A percentile compares a stretch with the other conserved stretches of the same genome.
Conservation (phyloP, 768 basidiomycete species). For the Boletus reticulatus region DNA sequence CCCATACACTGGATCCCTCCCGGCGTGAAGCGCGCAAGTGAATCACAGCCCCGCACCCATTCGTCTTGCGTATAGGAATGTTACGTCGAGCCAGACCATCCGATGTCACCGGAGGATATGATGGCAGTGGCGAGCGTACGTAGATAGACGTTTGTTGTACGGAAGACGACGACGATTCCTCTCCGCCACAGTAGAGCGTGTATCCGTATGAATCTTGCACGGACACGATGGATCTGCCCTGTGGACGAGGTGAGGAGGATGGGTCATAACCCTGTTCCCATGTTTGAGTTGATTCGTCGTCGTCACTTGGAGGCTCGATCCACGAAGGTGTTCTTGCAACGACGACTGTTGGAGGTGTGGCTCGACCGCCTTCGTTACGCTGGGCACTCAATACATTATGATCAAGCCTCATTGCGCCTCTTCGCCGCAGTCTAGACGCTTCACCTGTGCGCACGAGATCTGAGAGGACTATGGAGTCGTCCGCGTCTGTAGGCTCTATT, state of each 20-base stretch:
- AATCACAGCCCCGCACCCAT: constrained; percentile 63
- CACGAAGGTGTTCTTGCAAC: constrained; percentile 31
- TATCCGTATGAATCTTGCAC: constrained; percentile 27
- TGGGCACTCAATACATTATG: constrained; percentile 32
- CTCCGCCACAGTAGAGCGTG: constrained; percentile 44
- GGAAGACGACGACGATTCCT: constrained; percentile 16
- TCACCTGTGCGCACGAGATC: constrained; percentile 75
- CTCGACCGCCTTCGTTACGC: constrained; percentile 25
- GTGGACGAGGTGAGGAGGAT: constrained; percentile 25
- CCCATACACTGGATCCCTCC: constrained; percentile 54
- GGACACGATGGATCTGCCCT: constrained; percentile 7
- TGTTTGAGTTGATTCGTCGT: constrained; percentile 32
- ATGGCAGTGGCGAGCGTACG: constrained; percentile 38
- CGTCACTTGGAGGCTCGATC: constrained; percentile 34
- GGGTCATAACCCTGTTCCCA: constrained; percentile 35
- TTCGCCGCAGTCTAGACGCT: constrained; percentile 66
- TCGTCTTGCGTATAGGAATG: constrained; percentile 29
- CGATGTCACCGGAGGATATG: constrained; percentile 28
- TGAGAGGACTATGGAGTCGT: constrained; percentile 69
- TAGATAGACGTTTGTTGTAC: constrained; percentile 17
- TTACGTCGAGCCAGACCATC: constrained; percentile 12
- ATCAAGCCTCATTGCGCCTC: constrained; percentile 71
- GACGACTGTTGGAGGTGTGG: constrained; percentile 27
- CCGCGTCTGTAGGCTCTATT: constrained; percentile 45
- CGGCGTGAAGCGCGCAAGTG: constrained; percentile 55